Evolutionary conservation across 768 basidiomycete species (phyloP).

Genomic region (Xerocomus potaroensis): DNA sequence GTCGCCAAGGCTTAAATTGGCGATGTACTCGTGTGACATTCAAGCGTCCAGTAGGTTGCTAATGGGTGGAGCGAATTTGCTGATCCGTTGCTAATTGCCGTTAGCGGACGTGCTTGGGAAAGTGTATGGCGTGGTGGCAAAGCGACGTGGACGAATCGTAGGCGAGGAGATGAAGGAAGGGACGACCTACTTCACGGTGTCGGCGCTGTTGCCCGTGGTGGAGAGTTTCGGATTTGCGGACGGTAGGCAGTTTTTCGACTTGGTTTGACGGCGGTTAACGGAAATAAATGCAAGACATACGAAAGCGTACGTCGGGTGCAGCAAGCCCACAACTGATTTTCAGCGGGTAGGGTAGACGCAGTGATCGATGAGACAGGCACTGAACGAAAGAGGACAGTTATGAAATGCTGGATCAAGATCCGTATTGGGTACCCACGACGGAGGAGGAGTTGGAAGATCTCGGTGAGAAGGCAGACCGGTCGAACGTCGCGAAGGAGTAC

Average conservation of each 20-base stretch:
- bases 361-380: neutral
- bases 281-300: slow-evolving; percentile 74
- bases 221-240: slow-evolving; percentile 98
- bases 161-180: slow-evolving; percentile 99
- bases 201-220: slow-evolving; percentile 88
- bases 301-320: slow-evolving; percentile 93
- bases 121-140: slow-evolving; percentile 92
- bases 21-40: slow-evolving; percentile 99
- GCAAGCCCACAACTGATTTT: slow-evolving; percentile 97
- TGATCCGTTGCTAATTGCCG: slow-evolving; percentile 2
- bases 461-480: slow-evolving; percentile 91
- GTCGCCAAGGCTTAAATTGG: slow-evolving; percentile 95
- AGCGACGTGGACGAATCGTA: slow-evolving; percentile 85
- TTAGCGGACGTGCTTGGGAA: slow-evolving; percentile 95
- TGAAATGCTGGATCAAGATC: slow-evolving; percentile 90
- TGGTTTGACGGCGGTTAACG: slow-evolving; percentile 7
- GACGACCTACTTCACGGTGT: slow-evolving; percentile 89
- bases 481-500: slow-evolving; percentile 90
- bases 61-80: slow-evolving; percentile 3
- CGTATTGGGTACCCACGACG: slow-evolving; percentile 97
- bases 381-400: slow-evolving; percentile 49
- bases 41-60: slow-evolving; percentile 84
- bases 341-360: slow-evolving; percentile 60
- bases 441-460: slow-evolving; percentile 96
- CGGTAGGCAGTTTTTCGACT: slow-evolving; percentile 45